A percentile compares a stretch with the other conserved stretches of the same genome.
Conservation (phyloP, 2,329 filamentous ascomycete species). For the Teratosphaeria pseudoeucalypti region DNA sequence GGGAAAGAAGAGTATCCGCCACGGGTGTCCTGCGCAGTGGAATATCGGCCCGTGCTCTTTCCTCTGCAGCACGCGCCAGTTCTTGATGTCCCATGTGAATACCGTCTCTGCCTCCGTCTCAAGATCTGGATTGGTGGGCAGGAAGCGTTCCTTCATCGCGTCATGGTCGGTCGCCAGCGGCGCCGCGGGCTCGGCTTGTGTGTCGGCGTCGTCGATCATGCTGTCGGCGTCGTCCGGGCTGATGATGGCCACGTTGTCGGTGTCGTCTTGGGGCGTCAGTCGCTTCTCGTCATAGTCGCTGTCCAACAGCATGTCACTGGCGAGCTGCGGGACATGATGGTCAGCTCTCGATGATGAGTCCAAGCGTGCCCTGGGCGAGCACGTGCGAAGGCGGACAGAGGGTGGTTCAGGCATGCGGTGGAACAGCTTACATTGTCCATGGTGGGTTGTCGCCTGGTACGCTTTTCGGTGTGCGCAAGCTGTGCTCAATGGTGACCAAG, state of each 20-base stretch:
- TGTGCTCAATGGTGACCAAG: neutral
- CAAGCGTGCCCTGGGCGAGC: neutral
- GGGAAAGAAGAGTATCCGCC: slow-evolving; percentile 93
- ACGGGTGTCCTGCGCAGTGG: slow-evolving; percentile 75
- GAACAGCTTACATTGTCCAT: slow-evolving; percentile 1
- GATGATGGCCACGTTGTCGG: slow-evolving; percentile 47
- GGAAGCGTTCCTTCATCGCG: slow-evolving; percentile 71
- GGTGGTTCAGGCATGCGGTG: neutral
- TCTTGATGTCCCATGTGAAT: slow-evolving; percentile 77
- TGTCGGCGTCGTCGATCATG: slow-evolving; percentile 42
- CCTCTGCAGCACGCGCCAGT: slow-evolving; percentile 66
- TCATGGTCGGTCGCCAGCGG: slow-evolving; percentile 56
- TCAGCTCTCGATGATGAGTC: neutral
- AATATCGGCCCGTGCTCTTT: slow-evolving; percentile 85
- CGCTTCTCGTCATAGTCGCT: slow-evolving; percentile 53
- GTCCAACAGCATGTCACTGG: slow-evolving; percentile 54
- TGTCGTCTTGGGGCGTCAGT: slow-evolving; percentile 28
- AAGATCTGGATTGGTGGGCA: slow-evolving; percentile 68
- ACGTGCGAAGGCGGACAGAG: neutral
- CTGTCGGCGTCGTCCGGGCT: slow-evolving; percentile 45
- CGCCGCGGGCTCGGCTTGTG: slow-evolving; percentile 31
- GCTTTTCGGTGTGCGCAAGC: neutral
- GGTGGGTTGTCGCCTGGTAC: neutral
- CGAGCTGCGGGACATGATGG: slow-evolving; percentile 33
- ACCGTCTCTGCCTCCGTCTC: slow-evolving; percentile 66